Base-by-base conservation (phyloP, 2,329 filamentous ascomycete genomes). In the Colletotrichum graminicola region DNA sequence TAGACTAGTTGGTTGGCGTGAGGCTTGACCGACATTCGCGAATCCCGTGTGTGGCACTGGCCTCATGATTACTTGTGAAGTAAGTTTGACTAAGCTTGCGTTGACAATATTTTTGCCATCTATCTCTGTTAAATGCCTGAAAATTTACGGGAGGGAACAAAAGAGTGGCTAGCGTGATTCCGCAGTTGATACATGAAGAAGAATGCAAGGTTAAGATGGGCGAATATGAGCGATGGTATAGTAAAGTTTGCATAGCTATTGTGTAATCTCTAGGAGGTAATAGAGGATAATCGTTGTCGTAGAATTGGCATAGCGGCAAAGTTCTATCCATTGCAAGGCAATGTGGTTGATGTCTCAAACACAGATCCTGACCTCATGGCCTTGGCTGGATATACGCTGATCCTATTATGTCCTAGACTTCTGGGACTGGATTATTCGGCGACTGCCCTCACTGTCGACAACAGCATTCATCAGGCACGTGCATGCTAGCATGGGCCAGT, bases 351-450 rank as follows among this genome's bases (percentile, higher is more conserved):
- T n/a, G 21, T 14, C 5, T 34, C 11, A 39, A n/a, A 62, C 8
- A n/a, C 45, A 26, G n/a, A 7, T 23, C 45, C 32, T 16, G 18
- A 34, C 26, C 49, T 18, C 23, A 34, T 10, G 26, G n/a, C 21
- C 49, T 36, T 26, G 62, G 26, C 36, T 32, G 18, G 36, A 55
- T 64, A 36, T 55, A 36, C 39, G 36, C 36, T 52, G 62, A 64
- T 64, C 62, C 45, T 45, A 34, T n/a, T 45, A 34, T n/a, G 39
- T 51, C 21, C 59, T 32, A 41, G n/a, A 26, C 14, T 29, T 11
- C 5, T 52, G 60, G 60, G 23, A 41, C 12, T 36, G 29, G 12
- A 8, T n/a, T 21, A 36, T 61, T 29, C 10, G 39, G 39, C 14
- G 41, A 34, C 11, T 29, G 6, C 32, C 26, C 14, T 11, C 18